Evolutionary conservation across 345 rosid species (phyloP).

Genomic region (Conringia planisiliqua): DNA sequence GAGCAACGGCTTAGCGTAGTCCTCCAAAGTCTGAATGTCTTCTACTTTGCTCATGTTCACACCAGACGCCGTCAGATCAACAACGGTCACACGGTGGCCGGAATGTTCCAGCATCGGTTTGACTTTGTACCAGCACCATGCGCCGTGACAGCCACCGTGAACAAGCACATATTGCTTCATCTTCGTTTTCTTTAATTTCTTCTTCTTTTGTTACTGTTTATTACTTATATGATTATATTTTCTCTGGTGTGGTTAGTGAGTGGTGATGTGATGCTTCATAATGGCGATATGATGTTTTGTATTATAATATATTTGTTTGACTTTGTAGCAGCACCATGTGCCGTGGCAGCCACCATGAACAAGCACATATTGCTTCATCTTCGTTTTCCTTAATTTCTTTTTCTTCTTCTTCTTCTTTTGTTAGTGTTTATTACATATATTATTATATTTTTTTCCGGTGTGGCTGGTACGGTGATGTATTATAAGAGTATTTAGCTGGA

Average conservation of each 20-base stretch:
- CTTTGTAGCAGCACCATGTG: constrained; percentile 67
- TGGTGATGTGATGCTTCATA: background rate
- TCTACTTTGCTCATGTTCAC: constrained; percentile 38
- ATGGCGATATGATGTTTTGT: background rate
- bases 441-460: background rate
- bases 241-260: background rate
- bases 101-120: constrained; percentile 44
- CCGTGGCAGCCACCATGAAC: constrained; percentile 47
- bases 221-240: too few relatives aligned
- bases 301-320: constrained; percentile 35
- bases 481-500: too few relatives aligned
- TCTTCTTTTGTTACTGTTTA: background rate
- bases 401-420: background rate
- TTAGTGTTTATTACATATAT: background rate
- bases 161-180: constrained; percentile 45
- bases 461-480: background rate
- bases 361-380: constrained; percentile 43
- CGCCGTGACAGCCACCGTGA: constrained; percentile 47
- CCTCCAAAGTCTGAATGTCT: constrained; percentile 37
- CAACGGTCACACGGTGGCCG: constrained; percentile 49
- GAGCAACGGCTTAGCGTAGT: constrained; percentile 50
- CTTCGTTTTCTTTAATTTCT: too few relatives aligned
- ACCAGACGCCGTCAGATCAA: constrained; percentile 59
- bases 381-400: too few relatives aligned
- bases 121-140: constrained; percentile 70